phyloP scores from a whole-genome alignment of 2,329 filamentous ascomycete genomes.

The Aspergillus sp. region DNA sequence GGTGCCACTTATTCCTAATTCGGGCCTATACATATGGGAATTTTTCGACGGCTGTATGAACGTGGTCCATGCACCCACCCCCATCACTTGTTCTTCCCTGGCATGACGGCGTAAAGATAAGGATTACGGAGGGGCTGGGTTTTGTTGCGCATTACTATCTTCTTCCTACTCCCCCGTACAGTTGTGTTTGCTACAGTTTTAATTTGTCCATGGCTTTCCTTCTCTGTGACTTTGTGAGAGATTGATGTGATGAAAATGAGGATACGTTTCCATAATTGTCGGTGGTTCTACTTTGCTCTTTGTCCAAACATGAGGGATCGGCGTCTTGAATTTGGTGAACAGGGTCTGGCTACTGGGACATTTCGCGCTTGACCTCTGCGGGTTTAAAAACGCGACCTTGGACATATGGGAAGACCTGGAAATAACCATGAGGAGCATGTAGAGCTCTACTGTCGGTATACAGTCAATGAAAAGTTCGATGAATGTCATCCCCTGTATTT shows the following conservation, averaged over 20 bases:
- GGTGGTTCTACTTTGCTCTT: slow-evolving; percentile 20
- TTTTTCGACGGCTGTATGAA: slow-evolving; percentile 4
- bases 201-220: slow-evolving; percentile 19
- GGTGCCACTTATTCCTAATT: slow-evolving; percentile 30
- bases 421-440: slow-evolving; percentile 20
- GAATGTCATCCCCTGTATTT: slow-evolving; percentile 12
- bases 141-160: slow-evolving; percentile 14
- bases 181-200: slow-evolving; percentile 9
- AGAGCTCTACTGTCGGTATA: slow-evolving; percentile 20
- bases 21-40: slow-evolving; percentile 39
- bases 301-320: slow-evolving; percentile 23
- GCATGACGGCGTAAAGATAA: slow-evolving; percentile 34
- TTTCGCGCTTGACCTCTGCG: slow-evolving; percentile 16
- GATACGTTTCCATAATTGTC: slow-evolving; percentile 21
- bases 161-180: slow-evolving; percentile 1
- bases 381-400: slow-evolving; percentile 22
- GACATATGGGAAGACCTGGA: slow-evolving; percentile 21
- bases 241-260: slow-evolving; percentile 24
- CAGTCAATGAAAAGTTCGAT: slow-evolving; percentile 17
- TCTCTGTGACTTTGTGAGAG: slow-evolving; percentile 16
- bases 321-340: slow-evolving; percentile 22
- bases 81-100: slow-evolving; percentile 27
- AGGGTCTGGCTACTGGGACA: slow-evolving; percentile 15
- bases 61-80: slow-evolving; percentile 32
- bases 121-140: slow-evolving; percentile 21